These are phyloP conservation scores for Penicillium sp. DNA, from an alignment of 2,329 filamentous ascomycete species.

Conservation along the genomic window DNA sequence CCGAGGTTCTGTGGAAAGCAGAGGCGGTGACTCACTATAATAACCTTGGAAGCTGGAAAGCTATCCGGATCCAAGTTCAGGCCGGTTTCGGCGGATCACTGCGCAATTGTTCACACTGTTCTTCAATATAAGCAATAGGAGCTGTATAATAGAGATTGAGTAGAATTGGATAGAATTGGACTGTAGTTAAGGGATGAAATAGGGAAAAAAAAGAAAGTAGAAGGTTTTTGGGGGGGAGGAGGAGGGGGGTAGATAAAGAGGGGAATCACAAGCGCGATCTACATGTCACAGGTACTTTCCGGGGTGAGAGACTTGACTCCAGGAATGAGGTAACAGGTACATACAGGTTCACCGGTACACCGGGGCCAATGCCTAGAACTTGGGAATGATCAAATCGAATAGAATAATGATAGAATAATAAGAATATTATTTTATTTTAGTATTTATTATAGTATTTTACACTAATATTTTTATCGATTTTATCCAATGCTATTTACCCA, in stretches of 20 bases:
- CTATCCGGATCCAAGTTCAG: slow-evolving; percentile 19
- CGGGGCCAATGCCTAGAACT: slow-evolving; percentile 9
- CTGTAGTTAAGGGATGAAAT: background rate
- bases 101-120: slow-evolving; percentile 8
- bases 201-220: slow-evolving; percentile 1
- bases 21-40: slow-evolving; percentile 23
- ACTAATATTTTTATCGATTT: no score
- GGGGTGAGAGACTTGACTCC: slow-evolving; percentile 13
- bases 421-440: background rate
- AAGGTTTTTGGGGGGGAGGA: background rate
- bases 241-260: slow-evolving; percentile 15
- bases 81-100: slow-evolving; percentile 22
- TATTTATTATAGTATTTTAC: no score
- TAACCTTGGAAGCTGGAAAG: slow-evolving; percentile 10
- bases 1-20: background rate
- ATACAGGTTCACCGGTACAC: slow-evolving; percentile 27
- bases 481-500: no score
- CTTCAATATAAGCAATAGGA: background rate
- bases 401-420: background rate
- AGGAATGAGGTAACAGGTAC: slow-evolving; percentile 25
- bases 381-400: slow-evolving; percentile 6
- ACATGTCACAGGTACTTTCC: slow-evolving; percentile 14
- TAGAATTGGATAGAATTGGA: background rate
- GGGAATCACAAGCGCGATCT: slow-evolving; percentile 9
- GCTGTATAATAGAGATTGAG: slow-evolving; percentile 4